Base-by-base conservation (phyloP, 164 flowering plant genomes). In the Malania oleifera region DNA sequence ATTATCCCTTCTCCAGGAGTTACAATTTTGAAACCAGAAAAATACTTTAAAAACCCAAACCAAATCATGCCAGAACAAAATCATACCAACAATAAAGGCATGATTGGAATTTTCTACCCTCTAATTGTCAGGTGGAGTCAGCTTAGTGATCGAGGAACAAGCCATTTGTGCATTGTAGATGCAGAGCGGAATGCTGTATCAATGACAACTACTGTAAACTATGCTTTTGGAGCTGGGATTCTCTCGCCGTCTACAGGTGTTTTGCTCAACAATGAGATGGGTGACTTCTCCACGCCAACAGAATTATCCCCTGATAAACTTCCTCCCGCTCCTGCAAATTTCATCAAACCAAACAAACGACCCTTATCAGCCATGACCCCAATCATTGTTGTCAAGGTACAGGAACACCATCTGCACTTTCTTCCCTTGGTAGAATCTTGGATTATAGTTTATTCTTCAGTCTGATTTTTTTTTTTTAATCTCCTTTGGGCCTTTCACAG, bases 341-440 rank as follows among this genome's bases (percentile, higher is more conserved):
- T 80, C 52, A 80, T 91, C 46, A 43, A 57, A 72, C 91, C 97
- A 15, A 82, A 77, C 46, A 95, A 95, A 70, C 78, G 96, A 60
- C 96, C 99, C 8, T 68, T 95, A 39, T 95, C 99, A 58, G 86
- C 97, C 54, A 91, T 95, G 97, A 82, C 90, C 0, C 99, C 99
- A 0, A 53, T 85, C 31, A 77, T 95, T 35, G 57, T 95, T 57
- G 81, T 83, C 34, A 86, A 86, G 95, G 98, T 88, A 76, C 9
- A 41, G 3, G 3, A 1, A 43, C 10, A n/a, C 46, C 17, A 7
- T 12, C 4, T 23, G 6, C 22, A 4, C 8, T n/a, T n/a, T 47
- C 38, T 25, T 7, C 20, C 50, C 0, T 17, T 34, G 7, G 31
- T 19, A 4, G 23, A 7, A 8, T 11, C 14, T 62, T 14, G 22